phyloP scores from a whole-genome alignment of 1,139 yeast genomes.

The Zygosaccharomyces sapae region DNA sequence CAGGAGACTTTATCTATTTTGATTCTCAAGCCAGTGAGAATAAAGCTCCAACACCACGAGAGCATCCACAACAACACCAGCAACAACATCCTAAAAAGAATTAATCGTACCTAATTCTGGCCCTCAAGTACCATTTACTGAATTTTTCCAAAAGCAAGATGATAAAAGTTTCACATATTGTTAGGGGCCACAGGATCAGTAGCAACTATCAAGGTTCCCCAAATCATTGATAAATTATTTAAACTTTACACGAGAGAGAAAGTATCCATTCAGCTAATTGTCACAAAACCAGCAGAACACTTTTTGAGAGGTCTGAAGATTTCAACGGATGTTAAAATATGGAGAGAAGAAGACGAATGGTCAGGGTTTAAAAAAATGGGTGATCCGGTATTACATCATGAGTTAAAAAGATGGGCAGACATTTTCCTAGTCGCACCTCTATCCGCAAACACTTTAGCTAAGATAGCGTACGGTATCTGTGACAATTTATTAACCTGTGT shows the following conservation, averaged over 20 bases:
- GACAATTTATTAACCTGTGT: constrained; percentile 85
- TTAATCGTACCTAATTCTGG: constrained; percentile 52
- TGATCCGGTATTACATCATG: constrained; percentile 77
- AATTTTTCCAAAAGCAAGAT: constrained; percentile 64
- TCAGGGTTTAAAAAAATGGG: constrained; percentile 49
- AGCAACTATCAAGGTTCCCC: constrained; percentile 88
- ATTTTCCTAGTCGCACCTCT: constrained; percentile 81
- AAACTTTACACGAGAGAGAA: constrained; percentile 67
- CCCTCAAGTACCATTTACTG: constrained; percentile 71
- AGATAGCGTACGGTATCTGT: constrained; percentile 83
- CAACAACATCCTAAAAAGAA: constrained; percentile 29
- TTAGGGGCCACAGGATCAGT: constrained; percentile 95
- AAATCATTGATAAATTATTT: constrained; percentile 75
- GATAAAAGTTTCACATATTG: constrained; percentile 81
- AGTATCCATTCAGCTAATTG: constrained; percentile 78
- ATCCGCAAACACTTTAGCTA: constrained; percentile 88
- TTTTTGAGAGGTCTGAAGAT: constrained; percentile 75
- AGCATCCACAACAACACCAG: constrained; percentile 27
- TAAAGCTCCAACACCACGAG: not conserved
- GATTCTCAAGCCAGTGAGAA: constrained; percentile 14
- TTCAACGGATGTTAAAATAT: constrained; percentile 77
- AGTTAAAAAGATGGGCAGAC: constrained; percentile 93
- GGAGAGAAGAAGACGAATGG: constrained; percentile 97
- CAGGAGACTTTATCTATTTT: constrained; percentile 35
- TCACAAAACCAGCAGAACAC: constrained; percentile 78